Evolutionary conservation across 2,329 filamentous ascomycete species (phyloP).

Genomic region (Colletotrichum sp.): DNA sequence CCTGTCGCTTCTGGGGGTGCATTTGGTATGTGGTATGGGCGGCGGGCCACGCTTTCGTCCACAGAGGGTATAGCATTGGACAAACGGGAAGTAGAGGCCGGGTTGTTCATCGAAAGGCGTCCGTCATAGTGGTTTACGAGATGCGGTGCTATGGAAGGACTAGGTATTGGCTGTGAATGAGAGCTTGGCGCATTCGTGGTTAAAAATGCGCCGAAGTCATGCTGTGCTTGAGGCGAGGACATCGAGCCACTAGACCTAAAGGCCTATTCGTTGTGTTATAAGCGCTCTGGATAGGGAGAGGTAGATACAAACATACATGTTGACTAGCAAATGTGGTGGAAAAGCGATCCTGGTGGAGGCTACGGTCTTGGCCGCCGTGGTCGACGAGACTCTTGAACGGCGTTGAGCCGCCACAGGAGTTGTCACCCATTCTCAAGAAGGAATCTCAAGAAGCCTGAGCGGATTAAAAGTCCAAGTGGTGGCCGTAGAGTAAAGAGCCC

Average conservation of each 20-base stretch:
- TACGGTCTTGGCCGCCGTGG: constrained; percentile 45
- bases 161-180: neutral
- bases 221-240: constrained; percentile 26
- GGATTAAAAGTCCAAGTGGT: neutral
- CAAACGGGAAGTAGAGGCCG: neutral
- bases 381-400: constrained; percentile 49
- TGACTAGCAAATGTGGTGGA: constrained; percentile 16
- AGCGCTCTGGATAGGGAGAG: neutral
- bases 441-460: neutral
- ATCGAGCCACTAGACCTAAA: neutral
- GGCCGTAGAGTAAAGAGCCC: neutral
- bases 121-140: neutral
- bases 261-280: neutral
- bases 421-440: constrained; percentile 40
- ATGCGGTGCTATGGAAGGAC: neutral
- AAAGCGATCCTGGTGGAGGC: constrained; percentile 46
- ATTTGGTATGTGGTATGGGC: neutral
- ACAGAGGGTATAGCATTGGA: neutral
- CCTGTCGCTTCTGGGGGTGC: neutral
- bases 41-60: too few relatives aligned
- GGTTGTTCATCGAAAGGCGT: neutral
- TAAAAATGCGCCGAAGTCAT: constrained; percentile 41
- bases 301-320: neutral
- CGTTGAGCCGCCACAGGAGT: constrained; percentile 45
- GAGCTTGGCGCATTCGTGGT: constrained; percentile 19